phyloP scores from a whole-genome alignment of 2,329 filamentous ascomycete genomes.

The Cryphonectria naterciae region DNA sequence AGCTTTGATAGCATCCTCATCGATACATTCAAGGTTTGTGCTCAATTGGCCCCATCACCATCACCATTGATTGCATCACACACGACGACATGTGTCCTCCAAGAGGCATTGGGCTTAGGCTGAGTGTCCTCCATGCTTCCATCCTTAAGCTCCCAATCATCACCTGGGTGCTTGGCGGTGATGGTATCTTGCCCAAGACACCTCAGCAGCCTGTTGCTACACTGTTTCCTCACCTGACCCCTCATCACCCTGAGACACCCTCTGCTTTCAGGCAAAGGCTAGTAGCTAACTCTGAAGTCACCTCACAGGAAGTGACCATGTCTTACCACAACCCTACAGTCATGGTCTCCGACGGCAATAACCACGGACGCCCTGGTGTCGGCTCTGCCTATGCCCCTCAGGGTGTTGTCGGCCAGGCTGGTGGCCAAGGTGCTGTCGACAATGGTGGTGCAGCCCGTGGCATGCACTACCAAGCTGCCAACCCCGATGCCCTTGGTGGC shows the following conservation, averaged over 20 bases:
- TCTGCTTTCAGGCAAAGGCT: not conserved
- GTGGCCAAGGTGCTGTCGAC: slow-evolving; percentile 33
- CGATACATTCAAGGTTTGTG: slow-evolving; percentile 27
- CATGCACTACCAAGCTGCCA: slow-evolving; percentile 33
- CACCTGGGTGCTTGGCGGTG: not conserved
- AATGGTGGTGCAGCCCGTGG: slow-evolving; percentile 29
- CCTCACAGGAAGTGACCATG: slow-evolving; percentile 29
- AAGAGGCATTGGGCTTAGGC: not conserved
- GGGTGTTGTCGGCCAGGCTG: slow-evolving; percentile 30
- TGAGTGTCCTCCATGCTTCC: not conserved
- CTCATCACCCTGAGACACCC: not conserved
- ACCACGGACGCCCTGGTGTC: slow-evolving; percentile 31
- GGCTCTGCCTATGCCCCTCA: slow-evolving; percentile 33
- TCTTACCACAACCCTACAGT: slow-evolving; percentile 33
- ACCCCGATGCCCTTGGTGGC: slow-evolving; percentile 30
- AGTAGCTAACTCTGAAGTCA: slow-evolving; percentile 22
- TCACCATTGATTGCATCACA: not conserved
- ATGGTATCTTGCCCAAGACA: not conserved
- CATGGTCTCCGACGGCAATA: slow-evolving; percentile 34
- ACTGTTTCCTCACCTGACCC: not conserved
- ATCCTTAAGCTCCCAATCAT: not conserved
- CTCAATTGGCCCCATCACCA: not conserved
- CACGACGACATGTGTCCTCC: not conserved
- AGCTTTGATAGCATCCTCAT: slow-evolving; percentile 29
- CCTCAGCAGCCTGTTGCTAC: not conserved